A percentile compares a stretch with the other conserved stretches of the same genome.
phyloP scores from a whole-genome alignment of 139 green algal genomes.

The Prasinococcaceae sp. region DNA sequence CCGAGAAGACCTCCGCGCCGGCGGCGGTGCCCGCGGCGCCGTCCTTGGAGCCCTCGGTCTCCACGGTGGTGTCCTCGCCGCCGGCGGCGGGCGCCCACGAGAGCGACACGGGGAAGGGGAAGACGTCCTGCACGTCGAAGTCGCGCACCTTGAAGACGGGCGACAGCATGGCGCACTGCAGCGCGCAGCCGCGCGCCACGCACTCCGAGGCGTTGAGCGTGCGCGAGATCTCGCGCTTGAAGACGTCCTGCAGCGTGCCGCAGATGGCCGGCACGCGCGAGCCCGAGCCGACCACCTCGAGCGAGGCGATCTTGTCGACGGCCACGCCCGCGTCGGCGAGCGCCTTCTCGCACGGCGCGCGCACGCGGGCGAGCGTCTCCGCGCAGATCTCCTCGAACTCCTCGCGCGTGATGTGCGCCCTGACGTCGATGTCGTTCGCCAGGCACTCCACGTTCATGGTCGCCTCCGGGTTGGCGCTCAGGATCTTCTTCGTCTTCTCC shows the following conservation, averaged over 20 bases:
- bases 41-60: constrained; percentile 13
- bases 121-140: constrained; percentile 84
- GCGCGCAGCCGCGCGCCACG: constrained; percentile 71
- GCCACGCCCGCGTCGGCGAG: constrained; percentile 46
- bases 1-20: constrained; percentile 31
- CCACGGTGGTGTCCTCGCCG: constrained; percentile 4
- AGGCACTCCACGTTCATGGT: constrained; percentile 85
- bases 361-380: constrained; percentile 45
- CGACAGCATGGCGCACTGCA: constrained; percentile 96
- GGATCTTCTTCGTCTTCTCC: constrained; percentile 89
- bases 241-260: constrained; percentile 34
- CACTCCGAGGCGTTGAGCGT: constrained; percentile 94
- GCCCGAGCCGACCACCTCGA: constrained; percentile 79
- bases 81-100: constrained; percentile 34
- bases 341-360: constrained; percentile 28
- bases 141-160: constrained; percentile 90
- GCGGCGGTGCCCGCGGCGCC: neutral
- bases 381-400: constrained; percentile 67
- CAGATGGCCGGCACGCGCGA: constrained; percentile 71
- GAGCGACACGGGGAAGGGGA: constrained; percentile 66
- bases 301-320: constrained; percentile 48
- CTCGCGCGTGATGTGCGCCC: constrained; percentile 52
- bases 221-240: constrained; percentile 49
- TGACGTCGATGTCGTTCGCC: constrained; percentile 82
- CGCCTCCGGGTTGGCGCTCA: constrained; percentile 78